phyloP scores from a whole-genome alignment of 78 protist genomes.

The Speleostelium caveatum region DNA sequence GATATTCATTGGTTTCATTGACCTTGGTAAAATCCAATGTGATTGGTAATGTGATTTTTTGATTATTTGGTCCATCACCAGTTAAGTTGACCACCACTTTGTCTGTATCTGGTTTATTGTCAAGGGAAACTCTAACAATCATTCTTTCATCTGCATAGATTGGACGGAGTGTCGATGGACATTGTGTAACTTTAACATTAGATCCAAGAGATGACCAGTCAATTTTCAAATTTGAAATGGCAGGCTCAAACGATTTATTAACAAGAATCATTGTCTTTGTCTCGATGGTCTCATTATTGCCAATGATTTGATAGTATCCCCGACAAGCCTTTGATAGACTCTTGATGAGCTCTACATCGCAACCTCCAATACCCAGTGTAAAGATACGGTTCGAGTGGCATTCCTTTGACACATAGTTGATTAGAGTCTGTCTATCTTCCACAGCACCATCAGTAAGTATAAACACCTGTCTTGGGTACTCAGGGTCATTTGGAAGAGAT shows the following conservation, averaged over 20 bases:
- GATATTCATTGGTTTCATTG: background rate
- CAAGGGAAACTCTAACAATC: background rate
- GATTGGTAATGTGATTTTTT: background rate
- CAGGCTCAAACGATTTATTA: conserved; percentile 42
- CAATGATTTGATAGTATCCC: conserved; percentile 84
- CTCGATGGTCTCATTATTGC: conserved; percentile 12
- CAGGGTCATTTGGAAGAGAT: background rate
- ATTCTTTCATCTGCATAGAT: conserved; percentile 14
- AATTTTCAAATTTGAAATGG: conserved; percentile 18
- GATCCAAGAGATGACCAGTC: too few species aligned
- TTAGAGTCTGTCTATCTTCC: background rate
- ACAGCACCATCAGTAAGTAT: conserved; percentile 65
- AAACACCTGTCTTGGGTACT: conserved; percentile 53
- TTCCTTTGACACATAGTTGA: conserved; percentile 12
- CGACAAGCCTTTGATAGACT: conserved; percentile 89
- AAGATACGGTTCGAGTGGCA: conserved; percentile 78
- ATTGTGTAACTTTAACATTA: background rate
- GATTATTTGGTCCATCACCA: conserved; percentile 44
- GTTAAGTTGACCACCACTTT: background rate
- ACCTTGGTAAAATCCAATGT: background rate
- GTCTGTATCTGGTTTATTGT: background rate
- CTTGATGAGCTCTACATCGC: conserved; percentile 79
- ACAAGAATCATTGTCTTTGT: conserved; percentile 20
- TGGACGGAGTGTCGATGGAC: conserved; percentile 30
- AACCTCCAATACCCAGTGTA: conserved; percentile 90